These are phyloP conservation scores for Globisporangium barbulae DNA, from an alignment of 352 stramenopile species.

Conservation along the genomic window DNA sequence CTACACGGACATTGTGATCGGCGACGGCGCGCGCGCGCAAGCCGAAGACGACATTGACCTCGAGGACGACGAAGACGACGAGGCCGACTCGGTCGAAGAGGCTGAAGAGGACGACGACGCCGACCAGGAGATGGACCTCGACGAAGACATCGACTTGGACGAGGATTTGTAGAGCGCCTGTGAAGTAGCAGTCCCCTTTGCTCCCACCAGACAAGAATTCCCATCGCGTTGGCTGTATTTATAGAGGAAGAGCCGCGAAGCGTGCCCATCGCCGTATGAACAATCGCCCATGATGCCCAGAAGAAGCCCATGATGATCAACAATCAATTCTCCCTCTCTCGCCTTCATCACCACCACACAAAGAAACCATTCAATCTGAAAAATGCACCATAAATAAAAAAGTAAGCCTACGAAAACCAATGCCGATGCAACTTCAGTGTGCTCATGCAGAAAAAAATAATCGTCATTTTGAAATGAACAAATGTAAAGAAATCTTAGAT, in stretches of 20 bases:
- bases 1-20: slow-evolving; percentile 89
- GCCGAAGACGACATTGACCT: slow-evolving; percentile 69
- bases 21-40: slow-evolving; percentile 40
- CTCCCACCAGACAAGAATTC: slow-evolving; percentile 10
- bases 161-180: slow-evolving; percentile 33
- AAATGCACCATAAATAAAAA: too few relatives aligned
- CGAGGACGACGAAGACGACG: slow-evolving; percentile 59
- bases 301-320: not conserved
- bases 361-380: not conserved
- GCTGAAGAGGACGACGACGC: slow-evolving; percentile 62
- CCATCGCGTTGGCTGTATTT: slow-evolving; percentile 56
- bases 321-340: not conserved
- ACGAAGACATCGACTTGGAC: slow-evolving; percentile 72
- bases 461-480: not conserved
- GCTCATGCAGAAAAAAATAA: too few relatives aligned
- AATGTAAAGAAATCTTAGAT: not conserved
- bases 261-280: not conserved
- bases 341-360: not conserved
- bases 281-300: not conserved
- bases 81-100: slow-evolving; percentile 47
- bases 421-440: not conserved
- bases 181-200: not conserved
- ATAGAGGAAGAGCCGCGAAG: slow-evolving; percentile 37
- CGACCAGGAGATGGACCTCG: slow-evolving; percentile 69
- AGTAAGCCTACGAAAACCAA: too few relatives aligned